Evolutionary conservation across 1,284 basidiomycete genomes (phyloP), one percentile per base, ranked within the genome.

Genomic region (Marasmius fiardii): DNA sequence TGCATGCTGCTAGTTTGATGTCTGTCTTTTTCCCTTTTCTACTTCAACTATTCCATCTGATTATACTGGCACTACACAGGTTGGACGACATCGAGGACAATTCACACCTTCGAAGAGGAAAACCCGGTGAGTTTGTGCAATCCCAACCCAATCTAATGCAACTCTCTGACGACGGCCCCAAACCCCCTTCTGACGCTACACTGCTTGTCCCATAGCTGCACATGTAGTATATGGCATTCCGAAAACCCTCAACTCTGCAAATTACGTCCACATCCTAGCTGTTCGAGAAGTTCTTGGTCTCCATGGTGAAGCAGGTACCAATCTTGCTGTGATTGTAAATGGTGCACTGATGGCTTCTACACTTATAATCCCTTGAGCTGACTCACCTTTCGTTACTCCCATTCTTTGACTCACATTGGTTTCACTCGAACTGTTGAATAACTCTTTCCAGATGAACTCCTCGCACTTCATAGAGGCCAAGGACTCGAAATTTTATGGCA

Each of bases 81-180:
- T 86, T 99, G 65, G 97, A 99, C 69, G 97, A 99, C 68, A 96
- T 99, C 37, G 94, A 99, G 71, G 97, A 99, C 66, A 91, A 92
- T 61, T 93, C 94, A 0, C 91, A 95, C 63, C 78, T 99, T 24
- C 80, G 97, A 8, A 74, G 95, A 55, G 95, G 96, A 0, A 79
- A 86, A 23, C 97, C 92, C 43, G 88, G 90, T 90, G 59, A n/a
- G n/a, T n/a, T n/a, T n/a, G n/a, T n/a, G n/a, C n/a, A n/a, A n/a
- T n/a, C n/a, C n/a, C n/a, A n/a, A n/a, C n/a, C n/a, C n/a, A n/a
- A n/a, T n/a, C n/a, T n/a, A n/a, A n/a, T n/a, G n/a, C n/a, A n/a
- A n/a, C n/a, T n/a, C n/a, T n/a, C n/a, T n/a, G n/a, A n/a, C n/a
- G n/a, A n/a, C n/a, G n/a, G n/a, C n/a, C n/a, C n/a, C n/a, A n/a